Evolutionary conservation across 164 flowering plant genomes (phyloP).

Genomic region (Vitis rotundifolia): DNA sequence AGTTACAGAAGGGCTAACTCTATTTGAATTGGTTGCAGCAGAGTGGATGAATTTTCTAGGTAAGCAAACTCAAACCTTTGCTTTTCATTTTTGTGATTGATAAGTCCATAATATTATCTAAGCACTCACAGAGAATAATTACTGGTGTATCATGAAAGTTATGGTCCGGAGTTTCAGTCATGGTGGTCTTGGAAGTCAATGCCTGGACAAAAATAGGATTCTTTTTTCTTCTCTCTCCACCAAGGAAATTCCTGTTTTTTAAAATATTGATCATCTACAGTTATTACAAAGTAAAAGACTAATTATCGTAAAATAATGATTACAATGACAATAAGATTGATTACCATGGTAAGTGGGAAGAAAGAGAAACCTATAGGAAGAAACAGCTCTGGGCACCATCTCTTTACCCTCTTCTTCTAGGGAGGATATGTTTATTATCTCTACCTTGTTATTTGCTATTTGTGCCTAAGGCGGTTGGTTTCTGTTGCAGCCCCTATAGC

Average conservation of each 20-base stretch:
- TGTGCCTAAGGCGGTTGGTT: constrained; percentile 8
- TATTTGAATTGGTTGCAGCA: constrained; percentile 34
- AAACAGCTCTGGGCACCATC: neutral
- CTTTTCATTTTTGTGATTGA: constrained; percentile 2
- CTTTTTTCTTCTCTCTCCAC: neutral
- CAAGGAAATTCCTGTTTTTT: neutral
- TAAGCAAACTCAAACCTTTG: constrained; percentile 22
- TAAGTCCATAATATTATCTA: neutral
- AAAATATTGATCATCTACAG: neutral
- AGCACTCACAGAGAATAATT: neutral
- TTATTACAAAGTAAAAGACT: neutral
- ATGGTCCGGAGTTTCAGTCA: neutral
- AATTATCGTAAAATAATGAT: neutral
- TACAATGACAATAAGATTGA: neutral
- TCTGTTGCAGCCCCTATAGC: constrained; percentile 77
- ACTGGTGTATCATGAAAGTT: too few relatives aligned
- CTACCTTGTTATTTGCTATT: neutral
- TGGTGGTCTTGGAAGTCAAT: neutral
- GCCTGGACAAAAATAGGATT: neutral
- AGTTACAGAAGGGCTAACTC: constrained; percentile 5
- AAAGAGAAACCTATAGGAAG: neutral
- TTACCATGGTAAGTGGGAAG: neutral
- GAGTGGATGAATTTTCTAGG: constrained; percentile 91
- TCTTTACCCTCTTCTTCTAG: neutral
- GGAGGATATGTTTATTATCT: neutral